Conservation (phyloP, 176 grass and related monocot species). For the Carex pumila region DNA sequence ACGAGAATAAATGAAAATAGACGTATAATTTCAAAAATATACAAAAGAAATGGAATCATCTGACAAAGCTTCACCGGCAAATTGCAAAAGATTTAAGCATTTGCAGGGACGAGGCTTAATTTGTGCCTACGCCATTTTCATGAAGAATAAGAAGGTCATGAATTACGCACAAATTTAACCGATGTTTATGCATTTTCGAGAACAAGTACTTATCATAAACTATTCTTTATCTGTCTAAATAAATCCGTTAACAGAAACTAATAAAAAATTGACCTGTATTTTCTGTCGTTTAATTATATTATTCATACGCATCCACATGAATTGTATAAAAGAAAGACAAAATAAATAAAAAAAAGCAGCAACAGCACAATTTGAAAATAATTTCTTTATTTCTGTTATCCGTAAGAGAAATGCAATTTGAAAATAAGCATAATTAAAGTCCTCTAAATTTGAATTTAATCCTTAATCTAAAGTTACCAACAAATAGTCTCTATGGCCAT, state of each 20-base stretch:
- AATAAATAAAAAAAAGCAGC: not conserved
- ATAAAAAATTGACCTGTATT: not conserved
- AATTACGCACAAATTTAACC: no score
- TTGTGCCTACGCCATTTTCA: not conserved
- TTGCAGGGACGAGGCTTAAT: not conserved
- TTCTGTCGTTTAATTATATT: not conserved
- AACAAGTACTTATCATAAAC: no score
- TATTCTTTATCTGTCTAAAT: not conserved
- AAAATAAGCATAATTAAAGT: not conserved
- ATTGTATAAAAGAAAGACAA: not conserved
- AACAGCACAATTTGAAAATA: not conserved
- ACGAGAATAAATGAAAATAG: not conserved
- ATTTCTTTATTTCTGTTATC: not conserved
- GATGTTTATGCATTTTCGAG: no score
- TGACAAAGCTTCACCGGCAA: not conserved
- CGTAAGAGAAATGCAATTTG: not conserved
- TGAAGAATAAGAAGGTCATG: not conserved
- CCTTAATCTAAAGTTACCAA: constrained; percentile 6
- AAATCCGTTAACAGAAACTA: not conserved
- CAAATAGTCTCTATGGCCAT: not conserved
- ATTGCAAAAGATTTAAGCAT: not conserved
- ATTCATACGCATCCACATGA: not conserved
- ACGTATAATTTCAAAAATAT: not conserved
- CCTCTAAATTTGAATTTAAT: not conserved
- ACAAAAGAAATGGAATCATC: not conserved